Evolutionary conservation across 164 flowering plant species (phyloP).

Genomic region (Amborella trichopoda): DNA sequence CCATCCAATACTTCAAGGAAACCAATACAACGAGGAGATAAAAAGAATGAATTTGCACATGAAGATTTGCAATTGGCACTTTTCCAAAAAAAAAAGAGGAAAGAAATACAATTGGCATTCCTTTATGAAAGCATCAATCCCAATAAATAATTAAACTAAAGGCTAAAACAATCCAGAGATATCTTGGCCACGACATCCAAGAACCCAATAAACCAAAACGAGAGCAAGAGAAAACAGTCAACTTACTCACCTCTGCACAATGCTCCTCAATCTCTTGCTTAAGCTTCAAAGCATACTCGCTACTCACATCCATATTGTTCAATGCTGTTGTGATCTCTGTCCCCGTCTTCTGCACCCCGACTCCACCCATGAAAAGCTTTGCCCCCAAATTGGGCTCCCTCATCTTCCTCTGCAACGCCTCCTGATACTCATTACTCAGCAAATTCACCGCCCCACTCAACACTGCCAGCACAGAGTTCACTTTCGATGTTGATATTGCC

Average conservation of each 20-base stretch:
- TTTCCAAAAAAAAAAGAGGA: too few relatives aligned
- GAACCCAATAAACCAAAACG: not conserved
- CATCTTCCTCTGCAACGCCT: constrained; percentile 80
- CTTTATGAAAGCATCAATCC: too few relatives aligned
- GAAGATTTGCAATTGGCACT: too few relatives aligned
- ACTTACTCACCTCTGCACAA: constrained; percentile 59
- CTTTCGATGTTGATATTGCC: constrained; percentile 85
- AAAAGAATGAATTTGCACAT: too few relatives aligned
- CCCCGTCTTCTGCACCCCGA: constrained; percentile 82
- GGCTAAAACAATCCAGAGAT: too few relatives aligned
- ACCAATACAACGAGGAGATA: too few relatives aligned
- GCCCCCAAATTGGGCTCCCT: constrained; percentile 77
- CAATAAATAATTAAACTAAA: too few relatives aligned
- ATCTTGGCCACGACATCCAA: too few relatives aligned
- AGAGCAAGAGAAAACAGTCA: not conserved
- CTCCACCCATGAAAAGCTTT: constrained; percentile 79
- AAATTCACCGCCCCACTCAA: constrained; percentile 65
- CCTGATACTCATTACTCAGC: constrained; percentile 75
- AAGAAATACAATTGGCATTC: too few relatives aligned
- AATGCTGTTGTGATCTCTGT: constrained; percentile 79
- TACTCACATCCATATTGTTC: constrained; percentile 85
- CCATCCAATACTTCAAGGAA: too few relatives aligned
- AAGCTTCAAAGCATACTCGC: constrained; percentile 80
- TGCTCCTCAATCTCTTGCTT: constrained; percentile 85
- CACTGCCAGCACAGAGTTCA: constrained; percentile 73